These are phyloP conservation scores for Ceratobasidium sp. DNA, from an alignment of 1,284 basidiomycete species.

Conservation along the genomic window DNA sequence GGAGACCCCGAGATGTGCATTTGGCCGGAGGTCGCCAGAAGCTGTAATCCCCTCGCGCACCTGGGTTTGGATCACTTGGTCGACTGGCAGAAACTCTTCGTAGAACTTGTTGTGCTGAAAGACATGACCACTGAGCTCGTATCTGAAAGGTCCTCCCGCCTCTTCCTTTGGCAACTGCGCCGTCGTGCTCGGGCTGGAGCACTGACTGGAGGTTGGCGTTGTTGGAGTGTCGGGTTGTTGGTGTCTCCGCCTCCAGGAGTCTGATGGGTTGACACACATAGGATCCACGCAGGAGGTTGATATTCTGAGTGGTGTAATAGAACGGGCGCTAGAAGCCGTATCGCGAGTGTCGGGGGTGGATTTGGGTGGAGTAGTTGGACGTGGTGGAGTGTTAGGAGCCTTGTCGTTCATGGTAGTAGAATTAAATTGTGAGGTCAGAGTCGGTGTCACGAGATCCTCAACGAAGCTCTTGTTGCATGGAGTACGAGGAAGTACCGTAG, in stretches of 20 bases:
- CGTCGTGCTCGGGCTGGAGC: neutral
- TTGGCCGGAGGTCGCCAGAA: neutral
- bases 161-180: neutral
- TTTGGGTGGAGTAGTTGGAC: too few species aligned
- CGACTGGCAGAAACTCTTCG: conserved; percentile 1
- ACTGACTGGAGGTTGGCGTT: neutral
- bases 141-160: neutral
- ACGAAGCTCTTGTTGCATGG: neutral
- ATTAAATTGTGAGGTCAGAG: too few species aligned
- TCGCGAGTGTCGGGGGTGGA: too few species aligned
- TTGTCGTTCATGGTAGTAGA: too few species aligned
- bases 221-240: too few species aligned
- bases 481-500: neutral
- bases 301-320: too few species aligned
- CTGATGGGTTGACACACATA: too few species aligned
- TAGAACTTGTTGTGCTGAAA: conserved; percentile 5
- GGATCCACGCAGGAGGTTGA: too few species aligned
- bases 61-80: neutral
- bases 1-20: neutral
- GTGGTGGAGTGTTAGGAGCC: too few species aligned
- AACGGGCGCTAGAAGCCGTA: too few species aligned
- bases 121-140: conserved; percentile 4
- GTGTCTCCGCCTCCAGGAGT: too few species aligned
- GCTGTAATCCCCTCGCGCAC: neutral
- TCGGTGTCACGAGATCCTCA: neutral